Percentiles rank a stretch among this genome's conserved stretches.
These are phyloP conservation scores for Ophiostoma quercus DNA, from an alignment of 2,329 filamentous ascomycete genomes.

Conservation along the genomic window DNA sequence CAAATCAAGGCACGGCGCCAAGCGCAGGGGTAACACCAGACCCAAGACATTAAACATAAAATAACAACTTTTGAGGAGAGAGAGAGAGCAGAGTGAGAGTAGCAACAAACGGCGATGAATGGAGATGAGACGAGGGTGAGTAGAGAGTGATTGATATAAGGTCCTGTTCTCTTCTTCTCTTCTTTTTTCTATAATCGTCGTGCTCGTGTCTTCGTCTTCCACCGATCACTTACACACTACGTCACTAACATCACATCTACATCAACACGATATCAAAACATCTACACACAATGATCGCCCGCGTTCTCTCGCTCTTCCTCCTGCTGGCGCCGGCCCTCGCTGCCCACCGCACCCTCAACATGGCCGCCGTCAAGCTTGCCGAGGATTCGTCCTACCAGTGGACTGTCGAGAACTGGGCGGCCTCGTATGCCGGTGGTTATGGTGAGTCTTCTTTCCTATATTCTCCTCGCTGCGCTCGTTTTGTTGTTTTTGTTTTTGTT, in stretches of 20 bases:
- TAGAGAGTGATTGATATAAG: slow-evolving; percentile 6
- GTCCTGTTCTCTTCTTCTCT: background rate
- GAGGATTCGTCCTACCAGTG: background rate
- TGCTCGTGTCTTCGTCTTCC: background rate
- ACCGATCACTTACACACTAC: background rate
- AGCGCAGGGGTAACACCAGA: background rate
- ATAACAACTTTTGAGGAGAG: background rate
- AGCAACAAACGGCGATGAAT: background rate
- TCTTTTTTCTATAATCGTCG: background rate
- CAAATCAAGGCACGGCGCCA: slow-evolving; percentile 9
- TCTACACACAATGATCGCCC: background rate
- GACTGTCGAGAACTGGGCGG: slow-evolving; percentile 6
- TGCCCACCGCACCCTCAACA: background rate
- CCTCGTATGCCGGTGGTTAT: background rate
- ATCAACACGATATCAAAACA: background rate
- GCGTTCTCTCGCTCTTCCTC: background rate
- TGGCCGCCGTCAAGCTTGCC: background rate
- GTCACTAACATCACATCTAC: background rate
- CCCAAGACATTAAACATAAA: slow-evolving; percentile 10
- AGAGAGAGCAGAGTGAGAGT: background rate
- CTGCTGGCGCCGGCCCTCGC: slow-evolving; percentile 8
- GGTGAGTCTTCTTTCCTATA: background rate
- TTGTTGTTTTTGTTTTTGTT: background rate
- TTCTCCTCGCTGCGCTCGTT: too few species aligned
- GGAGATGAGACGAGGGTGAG: background rate